Evolutionary conservation across 2,329 filamentous ascomycete species (phyloP), one percentile per base, ranked within the genome.

Genomic region (Monosporascus cannonballus): DNA sequence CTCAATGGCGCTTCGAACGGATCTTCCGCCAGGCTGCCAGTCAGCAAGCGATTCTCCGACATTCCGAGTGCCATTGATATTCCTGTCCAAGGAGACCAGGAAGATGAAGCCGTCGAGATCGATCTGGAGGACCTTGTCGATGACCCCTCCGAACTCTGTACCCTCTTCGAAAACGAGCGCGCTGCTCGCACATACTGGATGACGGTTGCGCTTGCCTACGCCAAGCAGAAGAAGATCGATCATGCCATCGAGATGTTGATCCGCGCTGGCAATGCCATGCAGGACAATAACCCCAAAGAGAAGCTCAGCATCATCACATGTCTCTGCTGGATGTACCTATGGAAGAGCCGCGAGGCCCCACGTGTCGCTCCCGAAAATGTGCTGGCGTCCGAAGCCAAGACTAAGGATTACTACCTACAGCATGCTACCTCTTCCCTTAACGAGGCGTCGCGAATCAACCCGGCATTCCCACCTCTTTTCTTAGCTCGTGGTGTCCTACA

Each of bases 141-240:
- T 69, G 94, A 97, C 67, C 90, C 90, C 20, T 96, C 89, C 47
- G 94, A 99, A 74, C 81, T 99, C 5, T 99, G 94, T 70, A 94
- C 90, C 30, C 80, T 99, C 49, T 84, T 99, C 58, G 93, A 99
- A 73, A 96, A 94, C 66, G 95, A 99, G 71, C 85, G 87, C 65
- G 92, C 91, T 17, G 87, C 90, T 38, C 91, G 93, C 64, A 90
- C 86, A 50, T 95, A 95, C 62, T 99, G 95, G 95, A 93, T 99
- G 78, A 93, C 90, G n/a, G 94, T 97, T 60, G 89, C 95, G 42
- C 79, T 97, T 54, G 93, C 93, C 47, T 99, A 99, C 67, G 93
- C 94, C 41, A 99, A 97, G 74, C 90, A 96, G 73, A 86, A 87
- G 67, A 96, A 96, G 73, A 83, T 94, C 56, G 92, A 96, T 67